Percentiles rank a stretch among this genome's conserved stretches.
Evolutionary conservation across 441 rosid genomes (phyloP).

Genomic region (Rhodomyrtus psidioides): DNA sequence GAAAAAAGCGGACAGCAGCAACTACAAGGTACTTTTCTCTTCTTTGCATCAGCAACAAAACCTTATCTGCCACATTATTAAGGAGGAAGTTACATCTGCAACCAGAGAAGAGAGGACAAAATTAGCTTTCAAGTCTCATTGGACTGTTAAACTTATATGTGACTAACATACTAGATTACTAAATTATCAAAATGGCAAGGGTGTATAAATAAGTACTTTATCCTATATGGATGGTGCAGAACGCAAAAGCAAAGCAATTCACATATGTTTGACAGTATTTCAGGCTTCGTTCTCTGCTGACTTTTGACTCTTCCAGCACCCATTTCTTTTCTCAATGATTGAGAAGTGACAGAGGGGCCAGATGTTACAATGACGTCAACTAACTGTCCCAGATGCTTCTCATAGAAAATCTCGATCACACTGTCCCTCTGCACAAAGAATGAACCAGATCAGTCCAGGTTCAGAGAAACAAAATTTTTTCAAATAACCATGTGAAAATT

Average conservation of each 20-base stretch:
- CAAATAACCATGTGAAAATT: background rate
- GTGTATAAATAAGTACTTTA: constrained; percentile 51
- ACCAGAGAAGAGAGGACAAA: constrained; percentile 13
- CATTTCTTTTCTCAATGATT: constrained; percentile 34
- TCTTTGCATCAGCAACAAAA: constrained; percentile 74
- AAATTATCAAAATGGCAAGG: background rate
- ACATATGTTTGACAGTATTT: constrained; percentile 84
- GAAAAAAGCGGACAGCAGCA: constrained; percentile 94
- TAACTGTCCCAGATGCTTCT: constrained; percentile 87
- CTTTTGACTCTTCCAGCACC: constrained; percentile 36
- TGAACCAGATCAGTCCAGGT: background rate
- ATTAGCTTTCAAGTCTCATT: background rate
- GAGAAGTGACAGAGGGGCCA: constrained; percentile 37
- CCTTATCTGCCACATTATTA: constrained; percentile 76
- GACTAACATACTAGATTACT: background rate
- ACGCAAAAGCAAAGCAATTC: constrained; percentile 96
- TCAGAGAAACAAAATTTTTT: background rate
- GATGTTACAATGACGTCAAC: constrained; percentile 84
- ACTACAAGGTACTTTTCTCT: constrained; percentile 95
- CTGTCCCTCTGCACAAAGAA: constrained; percentile 68
- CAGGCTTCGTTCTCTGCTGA: constrained; percentile 59
- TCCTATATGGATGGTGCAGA: constrained; percentile 89
- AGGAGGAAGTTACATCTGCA: constrained; percentile 95
- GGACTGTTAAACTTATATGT: background rate
- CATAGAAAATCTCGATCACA: constrained; percentile 88